Conservation (phyloP, 2,329 filamentous ascomycete genomes). For the Ilyonectria sp. region DNA sequence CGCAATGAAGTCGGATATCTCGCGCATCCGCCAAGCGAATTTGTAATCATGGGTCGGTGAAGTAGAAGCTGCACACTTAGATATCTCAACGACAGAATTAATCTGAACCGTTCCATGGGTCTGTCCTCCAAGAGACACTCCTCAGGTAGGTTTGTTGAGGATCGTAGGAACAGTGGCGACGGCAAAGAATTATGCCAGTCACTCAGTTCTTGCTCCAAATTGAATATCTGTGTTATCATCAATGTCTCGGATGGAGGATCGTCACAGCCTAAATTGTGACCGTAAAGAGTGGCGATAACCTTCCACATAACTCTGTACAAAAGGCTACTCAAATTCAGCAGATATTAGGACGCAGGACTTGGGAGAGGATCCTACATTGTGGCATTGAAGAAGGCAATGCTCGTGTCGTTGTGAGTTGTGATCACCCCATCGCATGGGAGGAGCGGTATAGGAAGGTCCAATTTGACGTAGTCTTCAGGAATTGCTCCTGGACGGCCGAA, state of each 20-base stretch:
- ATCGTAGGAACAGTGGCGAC: background rate
- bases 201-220: constrained; percentile 33
- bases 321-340: constrained; percentile 2
- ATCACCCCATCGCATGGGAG: background rate
- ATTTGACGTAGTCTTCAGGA: constrained; percentile 35
- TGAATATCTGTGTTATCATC: constrained; percentile 28
- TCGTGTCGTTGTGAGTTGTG: background rate
- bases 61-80: constrained; percentile 52
- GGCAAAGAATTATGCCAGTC: constrained; percentile 32
- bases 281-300: constrained; percentile 32
- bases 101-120: constrained; percentile 52
- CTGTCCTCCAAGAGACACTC: constrained; percentile 20
- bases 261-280: constrained; percentile 32
- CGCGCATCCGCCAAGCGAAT: background rate
- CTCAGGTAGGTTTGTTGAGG: constrained; percentile 3
- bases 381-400: constrained; percentile 35
- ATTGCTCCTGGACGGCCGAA: constrained; percentile 36
- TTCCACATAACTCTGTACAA: constrained; percentile 31
- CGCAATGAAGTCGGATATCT: background rate
- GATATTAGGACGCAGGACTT: fast-evolving
- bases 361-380: background rate
- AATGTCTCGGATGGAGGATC: constrained; percentile 21
- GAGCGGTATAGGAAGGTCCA: constrained; percentile 19
- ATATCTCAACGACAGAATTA: constrained; percentile 56
- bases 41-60: constrained; percentile 45